Conservation (phyloP, 345 rosid genomes). For the Firmiana major region DNA sequence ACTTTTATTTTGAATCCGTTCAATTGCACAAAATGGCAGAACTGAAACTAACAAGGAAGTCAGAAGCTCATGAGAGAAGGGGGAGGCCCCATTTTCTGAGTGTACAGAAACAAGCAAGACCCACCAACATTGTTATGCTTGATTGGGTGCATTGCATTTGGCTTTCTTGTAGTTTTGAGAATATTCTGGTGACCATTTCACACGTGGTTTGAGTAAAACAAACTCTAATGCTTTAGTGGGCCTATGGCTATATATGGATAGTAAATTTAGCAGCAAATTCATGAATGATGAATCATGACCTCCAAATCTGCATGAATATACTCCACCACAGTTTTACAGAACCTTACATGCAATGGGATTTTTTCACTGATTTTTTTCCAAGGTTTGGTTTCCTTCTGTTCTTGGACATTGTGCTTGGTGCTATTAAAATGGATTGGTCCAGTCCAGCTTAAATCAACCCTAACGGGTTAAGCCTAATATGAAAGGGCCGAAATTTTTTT, state of each 20-base stretch:
- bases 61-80: constrained; percentile 4
- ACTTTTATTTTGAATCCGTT: constrained; percentile 19
- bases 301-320: neutral
- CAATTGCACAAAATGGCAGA: constrained; percentile 22
- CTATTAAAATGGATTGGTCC: too few relatives aligned
- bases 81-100: constrained; percentile 19
- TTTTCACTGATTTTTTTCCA: neutral
- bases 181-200: neutral
- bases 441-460: too few relatives aligned
- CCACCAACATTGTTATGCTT: constrained; percentile 4
- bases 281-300: neutral
- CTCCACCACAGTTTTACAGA: neutral
- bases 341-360: neutral
- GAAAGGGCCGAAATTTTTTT: too few relatives aligned
- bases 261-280: neutral
- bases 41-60: constrained; percentile 18
- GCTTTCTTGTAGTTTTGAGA: neutral
- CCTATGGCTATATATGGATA: neutral
- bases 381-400: neutral
- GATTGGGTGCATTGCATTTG: neutral
- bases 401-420: too few relatives aligned
- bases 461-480: too few relatives aligned
- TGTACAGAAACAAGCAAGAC: constrained; percentile 7
- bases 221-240: neutral
- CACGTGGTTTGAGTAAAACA: neutral